These are phyloP conservation scores for Amphirosellinia nigrospora DNA, from an alignment of 495 filamentous ascomycete species.

Conservation along the genomic window DNA sequence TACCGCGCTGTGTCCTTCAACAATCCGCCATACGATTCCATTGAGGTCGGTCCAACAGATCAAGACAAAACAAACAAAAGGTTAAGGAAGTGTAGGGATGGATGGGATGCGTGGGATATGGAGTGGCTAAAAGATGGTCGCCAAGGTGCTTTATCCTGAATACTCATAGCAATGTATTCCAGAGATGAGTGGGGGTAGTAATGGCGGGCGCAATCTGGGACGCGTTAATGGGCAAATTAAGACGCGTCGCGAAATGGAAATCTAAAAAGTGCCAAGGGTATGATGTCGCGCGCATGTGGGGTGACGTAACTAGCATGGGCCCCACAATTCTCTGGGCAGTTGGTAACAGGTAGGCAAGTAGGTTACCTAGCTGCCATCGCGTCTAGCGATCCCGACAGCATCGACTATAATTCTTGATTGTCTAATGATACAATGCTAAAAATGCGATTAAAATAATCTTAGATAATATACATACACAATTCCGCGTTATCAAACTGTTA, in stretches of 20 bases:
- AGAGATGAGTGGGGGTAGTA: neutral
- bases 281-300: constrained; percentile 34
- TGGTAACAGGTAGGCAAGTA: no score
- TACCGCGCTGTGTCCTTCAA: constrained; percentile 23
- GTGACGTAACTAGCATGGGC: constrained; percentile 1
- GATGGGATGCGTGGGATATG: neutral
- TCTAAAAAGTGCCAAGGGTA: constrained; percentile 3
- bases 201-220: constrained; percentile 10
- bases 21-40: constrained; percentile 1
- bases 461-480: neutral
- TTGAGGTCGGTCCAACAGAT: neutral
- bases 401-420: neutral
- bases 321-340: neutral
- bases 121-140: neutral
- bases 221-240: constrained; percentile 36
- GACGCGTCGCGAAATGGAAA: constrained; percentile 32
- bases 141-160: constrained; percentile 1
- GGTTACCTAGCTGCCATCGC: neutral
- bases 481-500: no score
- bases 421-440: neutral
- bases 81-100: neutral
- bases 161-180: neutral
- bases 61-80: neutral
- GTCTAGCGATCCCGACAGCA: neutral
- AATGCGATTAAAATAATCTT: neutral